These are phyloP conservation scores for Trametes coccinea DNA, from an alignment of 768 basidiomycete genomes.

Conservation along the genomic window DNA sequence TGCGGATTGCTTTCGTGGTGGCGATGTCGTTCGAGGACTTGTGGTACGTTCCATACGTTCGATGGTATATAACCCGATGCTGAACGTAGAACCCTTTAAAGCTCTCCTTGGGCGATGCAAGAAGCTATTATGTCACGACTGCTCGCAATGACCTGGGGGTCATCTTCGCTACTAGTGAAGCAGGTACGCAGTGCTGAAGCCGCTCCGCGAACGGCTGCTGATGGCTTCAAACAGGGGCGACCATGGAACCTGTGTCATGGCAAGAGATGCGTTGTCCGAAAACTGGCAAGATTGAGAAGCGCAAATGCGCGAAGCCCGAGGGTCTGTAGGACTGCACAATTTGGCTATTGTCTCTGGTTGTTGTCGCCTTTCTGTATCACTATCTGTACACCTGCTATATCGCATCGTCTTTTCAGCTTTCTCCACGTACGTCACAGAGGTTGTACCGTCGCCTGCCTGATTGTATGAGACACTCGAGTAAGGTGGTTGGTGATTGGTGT, in stretches of 20 bases:
- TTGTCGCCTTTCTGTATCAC: too few relatives aligned
- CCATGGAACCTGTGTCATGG: constrained; percentile 87
- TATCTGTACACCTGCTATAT: too few relatives aligned
- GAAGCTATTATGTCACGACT: constrained; percentile 90
- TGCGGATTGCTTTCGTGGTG: constrained; percentile 87
- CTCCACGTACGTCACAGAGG: too few relatives aligned
- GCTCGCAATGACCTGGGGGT: constrained; percentile 90
- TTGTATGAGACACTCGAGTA: too few relatives aligned
- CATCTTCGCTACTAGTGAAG: constrained; percentile 87
- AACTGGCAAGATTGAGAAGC: constrained; percentile 75
- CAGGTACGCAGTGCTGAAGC: constrained; percentile 49
- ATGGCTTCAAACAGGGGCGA: constrained; percentile 52
- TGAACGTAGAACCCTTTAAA: constrained; percentile 29
- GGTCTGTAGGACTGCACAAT: constrained; percentile 40
- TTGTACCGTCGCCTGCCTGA: too few relatives aligned
- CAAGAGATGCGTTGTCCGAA: constrained; percentile 88
- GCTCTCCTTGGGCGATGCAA: constrained; percentile 91
- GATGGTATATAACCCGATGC: neutral
- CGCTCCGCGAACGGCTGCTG: neutral
- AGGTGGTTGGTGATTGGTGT: too few relatives aligned
- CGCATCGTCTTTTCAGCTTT: too few relatives aligned
- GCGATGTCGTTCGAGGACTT: constrained; percentile 84
- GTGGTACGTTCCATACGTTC: constrained; percentile 56
- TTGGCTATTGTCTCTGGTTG: too few relatives aligned
- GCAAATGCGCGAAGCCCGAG: constrained; percentile 88